Percentiles rank a stretch among this genome's conserved stretches.
Conservation (phyloP, 2,329 filamentous ascomycete species). For the Fusarium equiseti region DNA sequence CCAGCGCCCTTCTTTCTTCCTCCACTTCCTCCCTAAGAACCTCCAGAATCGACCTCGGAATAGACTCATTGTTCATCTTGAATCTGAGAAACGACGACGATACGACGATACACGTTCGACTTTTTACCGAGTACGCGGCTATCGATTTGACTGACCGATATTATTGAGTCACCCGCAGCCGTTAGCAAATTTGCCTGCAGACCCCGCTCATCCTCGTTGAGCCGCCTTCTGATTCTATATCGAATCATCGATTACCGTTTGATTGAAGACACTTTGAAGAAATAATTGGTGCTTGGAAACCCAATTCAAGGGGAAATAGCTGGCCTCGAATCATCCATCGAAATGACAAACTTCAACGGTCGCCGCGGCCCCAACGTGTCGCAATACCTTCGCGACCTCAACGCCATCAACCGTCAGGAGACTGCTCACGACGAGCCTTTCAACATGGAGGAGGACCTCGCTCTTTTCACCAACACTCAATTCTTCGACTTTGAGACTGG, state of each 20-base stretch:
- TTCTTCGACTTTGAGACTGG: conserved; percentile 82
- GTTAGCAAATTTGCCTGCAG: conserved; percentile 43
- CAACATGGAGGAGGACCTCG: conserved; percentile 77
- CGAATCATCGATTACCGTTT: conserved; percentile 11
- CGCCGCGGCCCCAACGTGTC: conserved; percentile 88
- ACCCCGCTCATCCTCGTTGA: conserved; percentile 41
- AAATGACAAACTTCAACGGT: conserved; percentile 80
- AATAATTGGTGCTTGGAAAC: background rate
- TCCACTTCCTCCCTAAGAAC: conserved; percentile 43
- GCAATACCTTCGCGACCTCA: conserved; percentile 88
- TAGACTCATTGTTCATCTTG: conserved; percentile 13
- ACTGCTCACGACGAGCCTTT: conserved; percentile 67
- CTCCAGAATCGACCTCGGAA: conserved; percentile 35
- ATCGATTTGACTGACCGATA: conserved; percentile 10
- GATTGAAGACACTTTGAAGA: conserved; percentile 24
- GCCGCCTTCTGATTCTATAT: conserved; percentile 28
- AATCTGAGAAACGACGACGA: conserved; percentile 18
- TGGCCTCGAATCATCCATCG: conserved; percentile 11
- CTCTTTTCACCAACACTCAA: conserved; percentile 84
- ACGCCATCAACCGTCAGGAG: conserved; percentile 75
- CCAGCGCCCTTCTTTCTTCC: conserved; percentile 40
- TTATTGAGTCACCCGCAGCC: conserved; percentile 25
- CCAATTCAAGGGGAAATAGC: conserved; percentile 2
- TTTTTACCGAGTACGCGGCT: conserved; percentile 6
- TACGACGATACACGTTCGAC: conserved; percentile 18